Evolutionary conservation across 768 basidiomycete genomes (phyloP).

Genomic region (Strobilomyces echinocephalus): DNA sequence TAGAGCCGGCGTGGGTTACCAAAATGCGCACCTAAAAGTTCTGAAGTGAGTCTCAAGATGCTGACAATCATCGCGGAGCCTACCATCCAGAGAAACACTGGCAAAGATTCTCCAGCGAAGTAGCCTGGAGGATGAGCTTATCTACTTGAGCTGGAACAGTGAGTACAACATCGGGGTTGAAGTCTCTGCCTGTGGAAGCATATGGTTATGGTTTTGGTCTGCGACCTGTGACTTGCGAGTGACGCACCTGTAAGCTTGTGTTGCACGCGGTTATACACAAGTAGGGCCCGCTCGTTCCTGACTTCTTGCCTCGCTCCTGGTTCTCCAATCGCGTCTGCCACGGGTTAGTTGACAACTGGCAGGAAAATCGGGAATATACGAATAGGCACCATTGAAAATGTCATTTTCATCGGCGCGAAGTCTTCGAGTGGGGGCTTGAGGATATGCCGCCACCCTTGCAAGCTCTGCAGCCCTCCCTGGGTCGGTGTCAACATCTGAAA

Average conservation of each 20-base stretch:
- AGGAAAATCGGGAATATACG: neutral
- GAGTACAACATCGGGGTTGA: conserved; percentile 76
- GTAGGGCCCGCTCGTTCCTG: conserved; percentile 84
- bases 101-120: conserved; percentile 89
- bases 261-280: conserved; percentile 92
- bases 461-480: conserved; percentile 58
- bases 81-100: conserved; percentile 96
- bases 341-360: conserved; percentile 1
- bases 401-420: conserved; percentile 90
- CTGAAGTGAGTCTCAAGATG: neutral
- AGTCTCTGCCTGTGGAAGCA: conserved; percentile 69
- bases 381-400: conserved; percentile 77
- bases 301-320: conserved; percentile 71
- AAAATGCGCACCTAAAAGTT: conserved; percentile 63
- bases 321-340: conserved; percentile 42
- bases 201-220: neutral
- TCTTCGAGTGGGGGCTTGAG: conserved; percentile 76
- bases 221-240: neutral
- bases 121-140: conserved; percentile 89
- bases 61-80: neutral
- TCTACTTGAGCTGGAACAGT: conserved; percentile 84
- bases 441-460: conserved; percentile 63
- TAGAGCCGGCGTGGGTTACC: conserved; percentile 38
- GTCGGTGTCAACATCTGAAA: conserved; percentile 41
- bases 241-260: conserved; percentile 84